Base-by-base conservation (phyloP, 2,329 filamentous ascomycete genomes). In the Ophiostoma australiae region DNA sequence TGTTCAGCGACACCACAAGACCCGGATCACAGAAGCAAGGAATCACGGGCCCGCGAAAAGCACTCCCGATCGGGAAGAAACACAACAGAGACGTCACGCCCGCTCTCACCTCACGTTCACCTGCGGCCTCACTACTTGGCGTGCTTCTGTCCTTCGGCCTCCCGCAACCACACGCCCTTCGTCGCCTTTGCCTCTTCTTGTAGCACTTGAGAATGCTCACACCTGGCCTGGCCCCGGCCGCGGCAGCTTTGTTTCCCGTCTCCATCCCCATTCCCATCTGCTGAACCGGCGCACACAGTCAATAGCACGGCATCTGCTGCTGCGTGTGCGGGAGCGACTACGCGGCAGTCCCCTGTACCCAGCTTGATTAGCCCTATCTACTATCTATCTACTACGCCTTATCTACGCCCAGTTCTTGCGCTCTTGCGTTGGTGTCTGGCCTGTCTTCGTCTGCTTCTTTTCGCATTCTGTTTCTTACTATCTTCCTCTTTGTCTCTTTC, bases 211-310 rank as follows among this genome's bases (percentile, higher is more conserved):
- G 17, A 55, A 68, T 41, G 39, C 61, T 35, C 65, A 68, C 52
- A 52, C 68, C 66, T 67, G 71, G 71, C 71, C 71, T 70, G 35
- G 71, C 71, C 71, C 68, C 71, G 71, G 71, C 71, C 61, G 71
- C 69, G 71, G 68, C 66, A 69, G 65, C 66, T 23, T 27, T 27
- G 52, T 23, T 68, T 37, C 52, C 55, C 41, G 20, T 58, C 44
- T 27, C 41, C 23, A 31, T 65, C 39, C 11, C 33, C 20, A 37
- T 65, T 33, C 2, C 33, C 20, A 37, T 20, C 61, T 37, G 52
- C 52, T 58, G 52, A 58, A 58, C 52, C n/a, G n/a, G n/a, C 52
- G 52, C 52, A 20, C 20, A 48, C 20, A 48, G 17, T 20, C 17
- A 48, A 48, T 20, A 48, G 17, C 44, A 48, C n/a, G n/a, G 3